Base-by-base conservation (phyloP, 192 early-diverging fungal species). In the Linderina pennispora region DNA sequence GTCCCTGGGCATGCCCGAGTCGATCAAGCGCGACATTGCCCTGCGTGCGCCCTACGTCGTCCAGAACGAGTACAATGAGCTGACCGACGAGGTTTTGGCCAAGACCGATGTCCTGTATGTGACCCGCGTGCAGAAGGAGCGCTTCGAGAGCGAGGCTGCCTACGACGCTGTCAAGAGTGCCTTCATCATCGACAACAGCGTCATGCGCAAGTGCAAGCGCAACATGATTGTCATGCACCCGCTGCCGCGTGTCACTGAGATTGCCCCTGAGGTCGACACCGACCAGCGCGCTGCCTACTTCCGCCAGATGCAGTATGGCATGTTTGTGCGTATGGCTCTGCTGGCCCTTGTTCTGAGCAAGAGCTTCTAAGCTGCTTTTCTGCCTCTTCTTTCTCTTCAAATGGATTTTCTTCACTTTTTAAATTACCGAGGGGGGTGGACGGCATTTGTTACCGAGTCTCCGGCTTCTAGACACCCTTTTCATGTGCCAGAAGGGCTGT, bases 201-300 rank as follows among this genome's bases (percentile, higher is more conserved):
- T 85, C 22, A 74, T 99, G 69, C 75, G 76, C 63, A 81, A 80
- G 53, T 90, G 91, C 48, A 97, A 99, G 75, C 67, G 83, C 20
- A 84, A 93, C 61, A 97, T 99, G 96, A 87, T 97, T 59, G 86
- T 99, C 31, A 94, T 98, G 93, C 95, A 98, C 78, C 93, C 95
- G 44, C 75, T 98, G 55, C 95, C 95, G 9, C 81, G 95, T 57
- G 84, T 96, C 19, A 80, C 83, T 21, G 96, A 97, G 69, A 95
- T 99, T 64, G 89, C 91, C 39, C 89, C 88, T 26, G 94, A 99
- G 62, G 94, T 99, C 19, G 96, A 99, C 61, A 95, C 94, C 50
- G 96, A 99, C 62, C 90, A 86, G 62, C 80, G 96, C 26, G 92
- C 96, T 13, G 92, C 91, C 16, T 99, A 99, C 74, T 98, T 98